Evolutionary conservation across 2,329 filamentous ascomycete species (phyloP), one percentile per base, ranked within the genome.

Genomic region (Hymenoscyphus albidus): DNA sequence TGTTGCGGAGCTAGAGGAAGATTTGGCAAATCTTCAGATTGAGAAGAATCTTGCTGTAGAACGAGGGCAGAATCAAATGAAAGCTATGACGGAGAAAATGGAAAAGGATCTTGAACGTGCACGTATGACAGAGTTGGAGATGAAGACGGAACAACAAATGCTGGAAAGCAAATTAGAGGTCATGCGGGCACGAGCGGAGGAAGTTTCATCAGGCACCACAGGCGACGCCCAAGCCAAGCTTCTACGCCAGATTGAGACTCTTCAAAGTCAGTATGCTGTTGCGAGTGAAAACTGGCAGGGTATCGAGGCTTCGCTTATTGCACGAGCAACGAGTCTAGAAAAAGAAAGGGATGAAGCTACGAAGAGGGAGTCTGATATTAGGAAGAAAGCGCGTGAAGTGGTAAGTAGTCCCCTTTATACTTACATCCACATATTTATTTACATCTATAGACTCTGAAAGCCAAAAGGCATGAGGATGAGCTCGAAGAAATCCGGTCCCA

Each of bases 201-300:
- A 99, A 76, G 92, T 88, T 0, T 93, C 93, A 1, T 94, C 93
- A 2, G 90, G 91, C 16, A 87, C 87, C 14, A 87, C 88, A 5
- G 91, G 93, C 14, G 92, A 97, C 74, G 87, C 90, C 0, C 93
- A 96, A 72, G 91, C 91, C 55, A 98, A 97, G 76, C 82, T 98
- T 51, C 81, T 98, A 55, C 88, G 95, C 51, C 96, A 99, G 77
- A 90, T 99, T 62, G 95, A 99, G 79, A 97, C 92, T 0, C 79
- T 99, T 44, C 95, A 99, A 77, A 95, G 91, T 6, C 96, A 99
- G 76, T 97, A 99, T 77, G 88, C 93, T 0, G 88, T 96, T 62
- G 95, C 95, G 1, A 95, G 92, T 70, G 92, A 96, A 74, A 99
- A 99, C 72, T 99, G 96, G 95, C 93, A 97, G 74, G 92, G 93